Evolutionary conservation across 2,329 filamentous ascomycete species (phyloP).

Genomic region (Trichoderma sp.): DNA sequence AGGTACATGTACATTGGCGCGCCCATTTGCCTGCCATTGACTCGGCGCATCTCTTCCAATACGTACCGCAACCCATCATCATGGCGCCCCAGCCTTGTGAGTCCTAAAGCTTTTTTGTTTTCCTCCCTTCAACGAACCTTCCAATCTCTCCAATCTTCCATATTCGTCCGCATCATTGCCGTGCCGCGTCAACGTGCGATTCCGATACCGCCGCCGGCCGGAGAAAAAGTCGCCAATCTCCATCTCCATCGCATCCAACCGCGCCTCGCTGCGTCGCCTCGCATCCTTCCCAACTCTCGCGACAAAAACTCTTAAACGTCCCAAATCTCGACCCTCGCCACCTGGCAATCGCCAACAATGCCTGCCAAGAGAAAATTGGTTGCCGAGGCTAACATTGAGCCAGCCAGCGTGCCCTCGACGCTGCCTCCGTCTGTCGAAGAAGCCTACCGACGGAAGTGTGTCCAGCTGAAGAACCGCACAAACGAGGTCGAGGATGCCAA

Average conservation of each 20-base stretch:
- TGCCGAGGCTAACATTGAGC: slow-evolving; percentile 37
- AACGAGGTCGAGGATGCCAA: slow-evolving; percentile 91
- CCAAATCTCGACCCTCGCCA: not conserved
- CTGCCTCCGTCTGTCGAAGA: slow-evolving; percentile 89
- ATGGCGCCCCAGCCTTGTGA: slow-evolving; percentile 33
- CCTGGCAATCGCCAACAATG: slow-evolving; percentile 26
- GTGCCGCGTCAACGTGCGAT: not conserved
- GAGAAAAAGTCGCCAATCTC: not conserved
- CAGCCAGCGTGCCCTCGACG: slow-evolving; percentile 54
- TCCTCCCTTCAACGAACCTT: slow-evolving; percentile 6
- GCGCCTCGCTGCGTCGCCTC: slow-evolving; percentile 4
- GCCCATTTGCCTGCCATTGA: not conserved
- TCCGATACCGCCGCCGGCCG: not conserved
- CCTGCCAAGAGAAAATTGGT: slow-evolving; percentile 36
- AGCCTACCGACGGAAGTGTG: slow-evolving; percentile 94
- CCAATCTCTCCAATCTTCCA: not conserved
- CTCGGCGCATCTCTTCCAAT: not conserved
- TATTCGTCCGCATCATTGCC: not conserved
- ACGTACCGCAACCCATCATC: slow-evolving; percentile 19
- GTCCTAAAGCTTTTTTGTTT: slow-evolving; percentile 19
- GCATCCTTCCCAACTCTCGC: not conserved
- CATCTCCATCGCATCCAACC: not conserved
- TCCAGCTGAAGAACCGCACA: slow-evolving; percentile 86
- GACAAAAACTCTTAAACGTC: not conserved
- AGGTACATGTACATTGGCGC: slow-evolving; percentile 5